phyloP scores from a whole-genome alignment of 768 basidiomycete species.

The Calocybe cyanea region DNA sequence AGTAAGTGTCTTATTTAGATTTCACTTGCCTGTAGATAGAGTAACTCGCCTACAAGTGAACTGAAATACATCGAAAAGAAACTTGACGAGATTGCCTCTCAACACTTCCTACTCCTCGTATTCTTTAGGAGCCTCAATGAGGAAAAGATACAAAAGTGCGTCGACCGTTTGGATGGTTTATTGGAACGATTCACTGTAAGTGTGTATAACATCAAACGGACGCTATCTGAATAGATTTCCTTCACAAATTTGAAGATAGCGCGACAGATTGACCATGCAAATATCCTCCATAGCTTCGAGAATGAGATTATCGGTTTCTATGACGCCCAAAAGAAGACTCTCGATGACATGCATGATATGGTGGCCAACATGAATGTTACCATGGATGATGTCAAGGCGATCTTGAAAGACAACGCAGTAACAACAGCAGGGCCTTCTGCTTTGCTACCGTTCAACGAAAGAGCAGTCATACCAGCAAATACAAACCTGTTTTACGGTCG shows the following conservation, averaged over 20 bases:
- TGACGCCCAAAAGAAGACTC: not conserved
- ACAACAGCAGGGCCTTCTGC: not conserved
- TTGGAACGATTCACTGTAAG: conserved; percentile 9
- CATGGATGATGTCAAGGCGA: too few relatives aligned
- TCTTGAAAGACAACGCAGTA: not conserved
- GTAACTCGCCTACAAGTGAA: not conserved
- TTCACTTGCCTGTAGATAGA: too few relatives aligned
- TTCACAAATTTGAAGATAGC: conserved; percentile 4
- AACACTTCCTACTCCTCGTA: conserved; percentile 1
- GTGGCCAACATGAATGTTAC: too few relatives aligned
- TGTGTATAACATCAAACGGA: too few relatives aligned
- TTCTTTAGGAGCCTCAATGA: conserved; percentile 4
- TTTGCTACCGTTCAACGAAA: conserved; percentile 15
- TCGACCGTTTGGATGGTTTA: conserved; percentile 1
- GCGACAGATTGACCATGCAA: conserved; percentile 1
- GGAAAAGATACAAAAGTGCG: conserved; percentile 1
- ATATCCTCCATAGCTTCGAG: conserved; percentile 1
- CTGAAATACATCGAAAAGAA: conserved; percentile 6
- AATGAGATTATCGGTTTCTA: conserved; percentile 4
- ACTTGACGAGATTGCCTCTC: conserved; percentile 3
- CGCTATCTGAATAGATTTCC: too few relatives aligned
- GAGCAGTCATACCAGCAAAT: conserved; percentile 10
- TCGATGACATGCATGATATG: not conserved
- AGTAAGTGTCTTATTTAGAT: not conserved
- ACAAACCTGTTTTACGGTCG: conserved; percentile 19